Evolutionary conservation across 371 early-diverging fungal species (phyloP), one percentile per base, ranked within the genome.

Genomic region (Dinochytrium kinnereticum): DNA sequence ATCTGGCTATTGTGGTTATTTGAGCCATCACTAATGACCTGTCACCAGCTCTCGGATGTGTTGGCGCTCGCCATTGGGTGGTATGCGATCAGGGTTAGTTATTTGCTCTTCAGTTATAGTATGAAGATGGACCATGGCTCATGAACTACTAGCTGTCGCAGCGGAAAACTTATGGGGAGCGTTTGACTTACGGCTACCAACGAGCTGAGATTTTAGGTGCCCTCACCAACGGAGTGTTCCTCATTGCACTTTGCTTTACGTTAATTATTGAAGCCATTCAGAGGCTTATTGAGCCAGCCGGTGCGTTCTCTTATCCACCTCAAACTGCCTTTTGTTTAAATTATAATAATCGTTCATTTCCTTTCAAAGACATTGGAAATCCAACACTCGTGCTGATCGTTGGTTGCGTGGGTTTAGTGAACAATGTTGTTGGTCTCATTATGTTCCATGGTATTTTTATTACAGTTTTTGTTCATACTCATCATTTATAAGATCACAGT

Each of bases 191-290:
- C 80, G 96, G 96, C 3, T 93, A 90, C 90, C 94, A 95, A 81
- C 88, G 97, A 51, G 95, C 96, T 19, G 96, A 97, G 82, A 89
- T 96, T 30, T 86, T 97, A 26, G 97, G 96, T 24, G 97, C 96
- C 5, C 83, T 97, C 13, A 86, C 94, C 66, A 97, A 97, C 77
- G 95, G 93, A 13, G 94, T 95, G 24, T 92, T 95, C 68, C 80
- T 97, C 49, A 81, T 97, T 2, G 95, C 95, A 0, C 87, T 97
- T 30, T 94, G 95, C 76, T 89, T 96, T 76, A 92, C 94, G 28
- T 94, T 97, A 71, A 80, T 93, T 53, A 86, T 96, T 59, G 94
- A 95, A 59, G 92, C 94, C n/a, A 88, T 96, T 26, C 88, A 96
- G 80, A 87, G 97, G 21, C 95, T 95, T 33, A 51, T 68, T 5